A percentile compares a stretch with the other conserved stretches of the same genome.
Conservation (phyloP, 1,139 yeast genomes). For the Saccharomyces pastorianus region DNA sequence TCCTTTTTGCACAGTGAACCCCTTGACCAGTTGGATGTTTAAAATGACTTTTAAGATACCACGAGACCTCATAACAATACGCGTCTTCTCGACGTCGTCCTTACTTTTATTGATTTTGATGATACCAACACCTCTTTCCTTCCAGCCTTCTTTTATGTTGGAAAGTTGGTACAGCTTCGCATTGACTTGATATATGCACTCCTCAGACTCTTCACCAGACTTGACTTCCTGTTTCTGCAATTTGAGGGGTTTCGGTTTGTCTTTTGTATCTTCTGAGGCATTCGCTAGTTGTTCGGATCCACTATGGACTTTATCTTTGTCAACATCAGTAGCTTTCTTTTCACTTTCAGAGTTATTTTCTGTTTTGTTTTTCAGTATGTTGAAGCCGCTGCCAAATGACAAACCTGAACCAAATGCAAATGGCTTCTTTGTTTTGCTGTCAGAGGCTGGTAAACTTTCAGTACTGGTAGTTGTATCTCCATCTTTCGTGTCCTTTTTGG, state of each 20-base stretch:
- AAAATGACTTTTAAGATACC: conserved; percentile 77
- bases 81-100: conserved; percentile 31
- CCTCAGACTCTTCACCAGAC: conserved; percentile 90
- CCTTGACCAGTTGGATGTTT: conserved; percentile 57
- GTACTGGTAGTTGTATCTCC: not conserved
- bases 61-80: conserved; percentile 86
- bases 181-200: conserved; percentile 55
- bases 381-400: conserved; percentile 30
- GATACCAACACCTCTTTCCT: conserved; percentile 87
- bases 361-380: conserved; percentile 19
- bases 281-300: not conserved
- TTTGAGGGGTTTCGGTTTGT: conserved; percentile 24
- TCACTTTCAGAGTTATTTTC: conserved; percentile 3
- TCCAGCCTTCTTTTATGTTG: conserved; percentile 74
- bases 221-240: conserved; percentile 45
- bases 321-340: conserved; percentile 5
- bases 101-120: conserved; percentile 62
- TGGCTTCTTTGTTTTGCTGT: conserved; percentile 9
- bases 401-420: conserved; percentile 29
- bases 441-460: not conserved
- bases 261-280: not conserved
- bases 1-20: conserved; percentile 61
- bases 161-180: conserved; percentile 74
- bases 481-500: conserved; percentile 42
- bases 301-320: conserved; percentile 1